Conservation (phyloP, 805 yeast species). For the Candida ponderosae region DNA sequence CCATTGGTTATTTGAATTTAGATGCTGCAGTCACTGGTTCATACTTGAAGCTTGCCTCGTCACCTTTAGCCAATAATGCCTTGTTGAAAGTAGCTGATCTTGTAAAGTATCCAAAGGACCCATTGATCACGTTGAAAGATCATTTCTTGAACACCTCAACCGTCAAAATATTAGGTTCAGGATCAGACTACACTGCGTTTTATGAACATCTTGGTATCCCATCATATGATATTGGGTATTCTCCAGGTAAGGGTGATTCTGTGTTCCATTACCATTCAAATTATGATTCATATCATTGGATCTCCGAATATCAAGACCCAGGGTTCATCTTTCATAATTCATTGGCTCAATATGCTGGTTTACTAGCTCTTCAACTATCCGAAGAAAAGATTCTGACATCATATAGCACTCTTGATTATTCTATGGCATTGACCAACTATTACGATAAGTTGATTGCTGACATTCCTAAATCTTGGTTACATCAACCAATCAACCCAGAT, state of each 20-base stretch:
- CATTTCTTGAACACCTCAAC: slow-evolving; percentile 20
- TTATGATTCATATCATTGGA: slow-evolving; percentile 69
- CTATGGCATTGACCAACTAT: slow-evolving; percentile 27
- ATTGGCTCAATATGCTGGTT: slow-evolving; percentile 45
- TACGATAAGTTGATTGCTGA: slow-evolving; percentile 26
- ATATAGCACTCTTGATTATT: slow-evolving; percentile 27
- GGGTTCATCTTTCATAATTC: slow-evolving; percentile 52
- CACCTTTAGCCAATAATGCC: slow-evolving; percentile 49
- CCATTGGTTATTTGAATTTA: slow-evolving; percentile 61
- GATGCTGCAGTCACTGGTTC: slow-evolving; percentile 61
- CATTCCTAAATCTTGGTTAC: slow-evolving; percentile 33
- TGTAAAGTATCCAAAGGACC: slow-evolving; percentile 35
- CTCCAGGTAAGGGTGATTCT: slow-evolving; percentile 35
- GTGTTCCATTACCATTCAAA: slow-evolving; percentile 73
- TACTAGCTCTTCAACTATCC: slow-evolving; percentile 37
- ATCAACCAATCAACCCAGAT: slow-evolving; percentile 6
- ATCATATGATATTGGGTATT: slow-evolving; percentile 54
- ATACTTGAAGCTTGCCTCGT: slow-evolving; percentile 37
- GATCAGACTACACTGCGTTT: slow-evolving; percentile 62
- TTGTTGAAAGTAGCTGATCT: slow-evolving; percentile 35
- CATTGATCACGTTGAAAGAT: slow-evolving; percentile 16
- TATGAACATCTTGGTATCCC: slow-evolving; percentile 54
- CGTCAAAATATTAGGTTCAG: slow-evolving; percentile 53
- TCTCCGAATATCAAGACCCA: slow-evolving; percentile 55
- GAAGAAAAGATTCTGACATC: slow-evolving; percentile 41